A percentile compares a stretch with the other conserved stretches of the same genome.
phyloP scores from a whole-genome alignment of 2,329 filamentous ascomycete genomes.

The Colletotrichum limetticola region DNA sequence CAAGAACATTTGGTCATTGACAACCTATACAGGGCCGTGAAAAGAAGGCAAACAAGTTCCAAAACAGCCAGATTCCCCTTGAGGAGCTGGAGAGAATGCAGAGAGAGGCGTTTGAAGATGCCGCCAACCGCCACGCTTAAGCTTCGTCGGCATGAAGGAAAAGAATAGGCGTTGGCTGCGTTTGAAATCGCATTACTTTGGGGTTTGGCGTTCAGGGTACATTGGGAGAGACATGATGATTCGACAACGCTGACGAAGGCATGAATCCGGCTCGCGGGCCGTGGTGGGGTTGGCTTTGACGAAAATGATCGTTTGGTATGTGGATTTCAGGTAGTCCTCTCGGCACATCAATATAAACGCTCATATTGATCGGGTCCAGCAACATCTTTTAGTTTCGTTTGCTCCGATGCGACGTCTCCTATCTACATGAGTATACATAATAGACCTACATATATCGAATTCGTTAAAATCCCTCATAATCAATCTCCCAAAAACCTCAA shows the following conservation, averaged over 20 bases:
- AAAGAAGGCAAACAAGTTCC: conserved; percentile 97
- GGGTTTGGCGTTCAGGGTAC: conserved; percentile 19
- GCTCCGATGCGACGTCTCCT: background rate
- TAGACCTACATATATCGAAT: conserved; percentile 2
- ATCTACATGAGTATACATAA: conserved; percentile 14
- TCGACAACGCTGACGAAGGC: conserved; percentile 23
- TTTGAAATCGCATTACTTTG: conserved; percentile 14
- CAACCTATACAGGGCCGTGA: conserved; percentile 77
- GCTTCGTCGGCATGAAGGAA: no score
- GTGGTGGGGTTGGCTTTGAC: background rate
- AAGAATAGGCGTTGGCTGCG: conserved; percentile 33
- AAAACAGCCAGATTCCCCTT: conserved; percentile 90
- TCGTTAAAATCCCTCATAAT: conserved; percentile 21
- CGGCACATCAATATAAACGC: background rate
- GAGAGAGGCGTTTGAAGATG: conserved; percentile 83
- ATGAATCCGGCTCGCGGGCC: conserved; percentile 20
- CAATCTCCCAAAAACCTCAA: background rate
- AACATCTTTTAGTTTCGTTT: conserved; percentile 5
- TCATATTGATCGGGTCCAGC: background rate
- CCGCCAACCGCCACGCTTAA: conserved; percentile 35
- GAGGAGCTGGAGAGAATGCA: conserved; percentile 91
- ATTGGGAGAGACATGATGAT: conserved; percentile 3
- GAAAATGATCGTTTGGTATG: background rate
- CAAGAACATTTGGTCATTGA: background rate
- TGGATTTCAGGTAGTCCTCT: background rate